A percentile compares a stretch with the other conserved stretches of the same genome.
Conservation (phyloP, 2,329 filamentous ascomycete species). For the Phoma sp. region DNA sequence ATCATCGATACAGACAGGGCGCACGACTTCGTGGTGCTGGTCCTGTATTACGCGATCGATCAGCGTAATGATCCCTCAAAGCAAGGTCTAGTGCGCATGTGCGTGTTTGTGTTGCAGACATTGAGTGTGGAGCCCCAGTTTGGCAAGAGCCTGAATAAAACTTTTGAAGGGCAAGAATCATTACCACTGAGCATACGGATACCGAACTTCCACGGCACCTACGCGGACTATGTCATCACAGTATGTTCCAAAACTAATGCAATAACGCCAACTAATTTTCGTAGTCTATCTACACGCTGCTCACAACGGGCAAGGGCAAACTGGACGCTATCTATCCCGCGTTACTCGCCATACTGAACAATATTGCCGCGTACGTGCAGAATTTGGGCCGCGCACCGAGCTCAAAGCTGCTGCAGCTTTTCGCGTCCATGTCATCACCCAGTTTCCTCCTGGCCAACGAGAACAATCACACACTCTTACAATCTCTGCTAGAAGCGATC, state of each 20-base stretch:
- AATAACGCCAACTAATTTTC: conserved; percentile 30
- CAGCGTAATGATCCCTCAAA: conserved; percentile 85
- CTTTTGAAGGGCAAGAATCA: conserved; percentile 87
- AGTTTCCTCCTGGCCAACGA: conserved; percentile 93
- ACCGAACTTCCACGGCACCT: conserved; percentile 83
- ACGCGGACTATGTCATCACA: conserved; percentile 92
- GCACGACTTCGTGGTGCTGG: conserved; percentile 89
- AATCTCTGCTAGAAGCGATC: conserved; percentile 84
- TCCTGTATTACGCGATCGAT: conserved; percentile 91
- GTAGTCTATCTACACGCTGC: conserved; percentile 88
- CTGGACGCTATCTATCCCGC: conserved; percentile 92
- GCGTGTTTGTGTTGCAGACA: conserved; percentile 94
- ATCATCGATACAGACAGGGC: conserved; percentile 94
- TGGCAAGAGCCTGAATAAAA: conserved; percentile 86
- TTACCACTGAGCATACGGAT: conserved; percentile 83
- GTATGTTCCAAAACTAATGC: conserved; percentile 57
- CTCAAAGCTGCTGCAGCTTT: conserved; percentile 84
- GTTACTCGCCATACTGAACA: conserved; percentile 89
- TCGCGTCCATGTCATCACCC: conserved; percentile 90
- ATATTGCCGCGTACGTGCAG: conserved; percentile 85
- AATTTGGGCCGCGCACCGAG: conserved; percentile 77
- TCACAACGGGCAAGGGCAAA: conserved; percentile 88
- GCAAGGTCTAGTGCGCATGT: conserved; percentile 94
- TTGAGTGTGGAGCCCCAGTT: conserved; percentile 92
- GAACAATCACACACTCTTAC: conserved; percentile 81